phyloP scores from a whole-genome alignment of 1,139 yeast genomes.

The Pichia sp. region DNA sequence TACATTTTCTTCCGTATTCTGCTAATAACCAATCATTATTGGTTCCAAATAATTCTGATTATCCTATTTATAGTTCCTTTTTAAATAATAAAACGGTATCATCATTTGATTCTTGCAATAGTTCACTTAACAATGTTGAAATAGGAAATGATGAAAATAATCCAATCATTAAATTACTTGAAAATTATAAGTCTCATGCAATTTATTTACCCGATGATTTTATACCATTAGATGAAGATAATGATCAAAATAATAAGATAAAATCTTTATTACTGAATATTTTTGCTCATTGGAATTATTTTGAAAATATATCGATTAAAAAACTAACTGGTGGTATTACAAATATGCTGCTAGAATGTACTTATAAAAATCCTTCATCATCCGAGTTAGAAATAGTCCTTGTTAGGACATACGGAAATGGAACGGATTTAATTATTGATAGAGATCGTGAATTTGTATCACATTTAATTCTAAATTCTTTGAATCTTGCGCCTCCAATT shows the following conservation, averaged over 20 bases:
- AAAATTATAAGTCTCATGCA: slow-evolving; percentile 28
- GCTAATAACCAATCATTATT: slow-evolving; percentile 1
- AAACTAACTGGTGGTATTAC: slow-evolving; percentile 75
- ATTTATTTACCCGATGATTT: slow-evolving; percentile 27
- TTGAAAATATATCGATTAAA: slow-evolving; percentile 22
- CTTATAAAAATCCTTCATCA: slow-evolving; percentile 6
- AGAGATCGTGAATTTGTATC: slow-evolving; percentile 71
- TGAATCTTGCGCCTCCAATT: slow-evolving; percentile 62
- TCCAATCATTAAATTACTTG: slow-evolving; percentile 18
- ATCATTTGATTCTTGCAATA: slow-evolving; percentile 11
- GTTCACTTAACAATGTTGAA: neutral
- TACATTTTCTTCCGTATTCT: slow-evolving; percentile 26
- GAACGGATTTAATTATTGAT: slow-evolving; percentile 68
- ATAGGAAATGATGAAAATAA: slow-evolving; percentile 1
- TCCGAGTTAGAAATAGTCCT: slow-evolving; percentile 38
- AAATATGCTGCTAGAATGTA: slow-evolving; percentile 58
- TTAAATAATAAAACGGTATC: slow-evolving; percentile 18
- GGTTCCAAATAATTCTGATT: neutral
- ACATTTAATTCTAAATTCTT: slow-evolving; percentile 55
- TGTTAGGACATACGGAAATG: slow-evolving; percentile 70
- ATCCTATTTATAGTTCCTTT: slow-evolving; percentile 14
- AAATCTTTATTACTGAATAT: slow-evolving; percentile 21
- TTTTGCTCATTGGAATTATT: slow-evolving; percentile 27
- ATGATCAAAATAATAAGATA: slow-evolving; percentile 17
- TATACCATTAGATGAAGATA: slow-evolving; percentile 21